Conservation (phyloP, 2,329 filamentous ascomycete species). For the Apiospora marii region DNA sequence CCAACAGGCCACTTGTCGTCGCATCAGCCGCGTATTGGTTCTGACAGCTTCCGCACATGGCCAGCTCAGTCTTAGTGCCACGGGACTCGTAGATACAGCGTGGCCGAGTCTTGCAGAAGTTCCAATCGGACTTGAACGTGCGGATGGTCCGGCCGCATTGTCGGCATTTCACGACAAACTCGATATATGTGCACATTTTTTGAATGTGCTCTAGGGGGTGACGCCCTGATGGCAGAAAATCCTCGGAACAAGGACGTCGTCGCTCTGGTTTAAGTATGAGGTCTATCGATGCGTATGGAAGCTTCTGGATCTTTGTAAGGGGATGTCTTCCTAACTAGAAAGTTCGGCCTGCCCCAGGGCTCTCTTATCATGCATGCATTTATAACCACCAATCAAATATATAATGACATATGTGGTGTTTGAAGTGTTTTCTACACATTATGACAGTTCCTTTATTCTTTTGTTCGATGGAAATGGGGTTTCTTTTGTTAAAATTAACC, state of each 20-base stretch:
- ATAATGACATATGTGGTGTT: not conserved
- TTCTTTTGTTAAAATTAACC: not conserved
- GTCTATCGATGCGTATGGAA: slow-evolving; percentile 4
- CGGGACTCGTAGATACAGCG: not conserved
- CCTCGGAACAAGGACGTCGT: no score
- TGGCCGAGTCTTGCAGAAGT: slow-evolving; percentile 5
- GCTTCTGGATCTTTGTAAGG: not conserved
- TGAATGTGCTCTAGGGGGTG: not conserved
- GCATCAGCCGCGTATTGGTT: not conserved
- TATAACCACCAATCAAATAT: not conserved
- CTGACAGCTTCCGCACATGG: slow-evolving; percentile 12
- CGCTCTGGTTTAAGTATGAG: not conserved
- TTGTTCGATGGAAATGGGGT: not conserved
- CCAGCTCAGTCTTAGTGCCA: not conserved
- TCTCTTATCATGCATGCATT: not conserved
- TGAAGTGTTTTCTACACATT: not conserved
- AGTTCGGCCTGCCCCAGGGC: not conserved
- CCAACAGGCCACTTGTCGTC: not conserved
- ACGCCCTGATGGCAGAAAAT: not conserved
- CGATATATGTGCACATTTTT: slow-evolving; percentile 12
- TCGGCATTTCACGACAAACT: slow-evolving; percentile 2
- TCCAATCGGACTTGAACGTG: not conserved
- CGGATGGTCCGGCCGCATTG: slow-evolving; percentile 17
- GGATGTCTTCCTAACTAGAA: not conserved
- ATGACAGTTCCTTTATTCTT: not conserved